Evolutionary conservation across 805 yeast genomes (phyloP).

Genomic region (Yarrowia yakushimensis): DNA sequence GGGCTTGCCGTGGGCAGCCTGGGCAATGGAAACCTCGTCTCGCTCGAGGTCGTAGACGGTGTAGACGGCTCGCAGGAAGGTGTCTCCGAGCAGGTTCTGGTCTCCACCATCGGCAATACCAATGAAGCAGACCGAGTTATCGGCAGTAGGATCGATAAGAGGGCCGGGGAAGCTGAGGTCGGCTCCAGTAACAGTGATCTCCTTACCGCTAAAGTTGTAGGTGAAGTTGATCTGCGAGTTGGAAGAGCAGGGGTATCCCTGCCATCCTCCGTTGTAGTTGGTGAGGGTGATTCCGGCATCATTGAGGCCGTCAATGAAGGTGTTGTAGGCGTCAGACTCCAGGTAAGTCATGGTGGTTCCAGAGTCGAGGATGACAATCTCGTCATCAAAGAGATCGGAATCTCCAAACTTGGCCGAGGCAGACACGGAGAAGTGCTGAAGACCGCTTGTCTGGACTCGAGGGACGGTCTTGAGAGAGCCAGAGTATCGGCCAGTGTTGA

Average conservation of each 20-base stretch:
- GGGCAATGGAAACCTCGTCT: slow-evolving; percentile 54
- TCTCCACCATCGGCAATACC: not conserved
- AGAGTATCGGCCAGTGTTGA: slow-evolving; percentile 47
- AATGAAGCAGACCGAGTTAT: not conserved
- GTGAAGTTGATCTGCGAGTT: slow-evolving; percentile 35
- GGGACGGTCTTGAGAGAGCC: slow-evolving; percentile 39
- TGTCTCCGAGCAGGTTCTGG: slow-evolving; percentile 49
- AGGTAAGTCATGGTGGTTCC: slow-evolving; percentile 32
- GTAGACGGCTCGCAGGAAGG: slow-evolving; percentile 59
- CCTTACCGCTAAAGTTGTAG: slow-evolving; percentile 50
- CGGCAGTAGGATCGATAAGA: not conserved
- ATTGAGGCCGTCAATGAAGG: slow-evolving; percentile 39
- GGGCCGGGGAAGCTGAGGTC: not conserved
- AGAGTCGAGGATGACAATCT: slow-evolving; percentile 31
- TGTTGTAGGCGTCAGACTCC: slow-evolving; percentile 33
- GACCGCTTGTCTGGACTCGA: slow-evolving; percentile 15
- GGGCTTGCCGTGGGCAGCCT: slow-evolving; percentile 34
- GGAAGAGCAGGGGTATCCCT: not conserved
- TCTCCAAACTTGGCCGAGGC: not conserved
- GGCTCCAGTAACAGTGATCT: not conserved
- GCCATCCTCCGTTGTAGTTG: not conserved
- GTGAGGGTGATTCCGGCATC: slow-evolving; percentile 42
- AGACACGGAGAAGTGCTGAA: slow-evolving; percentile 19
- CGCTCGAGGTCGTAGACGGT: slow-evolving; percentile 62
- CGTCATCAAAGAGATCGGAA: slow-evolving; percentile 13